Base-by-base conservation (phyloP, 768 basidiomycete genomes). In the Tylopilus cervinicoccineus region DNA sequence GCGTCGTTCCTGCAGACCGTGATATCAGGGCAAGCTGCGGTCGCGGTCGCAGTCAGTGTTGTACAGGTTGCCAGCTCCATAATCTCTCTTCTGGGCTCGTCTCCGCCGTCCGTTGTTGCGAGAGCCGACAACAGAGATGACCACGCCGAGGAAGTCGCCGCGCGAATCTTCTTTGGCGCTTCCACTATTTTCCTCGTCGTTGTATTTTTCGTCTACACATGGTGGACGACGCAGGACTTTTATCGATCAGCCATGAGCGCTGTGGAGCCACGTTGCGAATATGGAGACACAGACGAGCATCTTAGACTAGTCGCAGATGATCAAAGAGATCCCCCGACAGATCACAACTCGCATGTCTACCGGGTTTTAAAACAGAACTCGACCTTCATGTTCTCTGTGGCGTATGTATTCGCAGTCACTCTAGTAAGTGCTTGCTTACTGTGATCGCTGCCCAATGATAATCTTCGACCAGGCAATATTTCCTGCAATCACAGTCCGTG, bases 1-100 rank as follows among this genome's bases (percentile, higher is more conserved):
- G 76, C 81, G 2, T 64, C 74, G 7, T 82, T 82, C 12, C 76
- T 93, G 43, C 86, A 93, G 63, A 73, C 80, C 22, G 72, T 88
- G 62, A 79, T 93, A 75, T 81, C 89, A 3, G 92, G 90, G 11
- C 89, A 93, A 67, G 92, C 87, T 1, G 88, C 86, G 0, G 80
- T 93, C 2, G 93, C 84, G 0, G 88, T 94, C 12, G 82, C 80
- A 1, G 83, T 93, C 52, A 90, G 89, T 44, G 70, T 74, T 2
- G 83, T 91, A 0, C 90, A 93, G 58, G 76, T 92, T 8, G 52
- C 82, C 28, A 82, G 88, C 50, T 76, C 85, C 9, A 64, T 73
- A 1, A 69, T 78, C 2, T 84, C 84, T 9, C 69, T 87, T 14
- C 74, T 72, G 71, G 70, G 72, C 12, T 67, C 69, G 31, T 58